Percentiles rank a stretch among this genome's conserved stretches.
Evolutionary conservation across 2,329 filamentous ascomycete species (phyloP).

Genomic region (Helicocarpus griseus): DNA sequence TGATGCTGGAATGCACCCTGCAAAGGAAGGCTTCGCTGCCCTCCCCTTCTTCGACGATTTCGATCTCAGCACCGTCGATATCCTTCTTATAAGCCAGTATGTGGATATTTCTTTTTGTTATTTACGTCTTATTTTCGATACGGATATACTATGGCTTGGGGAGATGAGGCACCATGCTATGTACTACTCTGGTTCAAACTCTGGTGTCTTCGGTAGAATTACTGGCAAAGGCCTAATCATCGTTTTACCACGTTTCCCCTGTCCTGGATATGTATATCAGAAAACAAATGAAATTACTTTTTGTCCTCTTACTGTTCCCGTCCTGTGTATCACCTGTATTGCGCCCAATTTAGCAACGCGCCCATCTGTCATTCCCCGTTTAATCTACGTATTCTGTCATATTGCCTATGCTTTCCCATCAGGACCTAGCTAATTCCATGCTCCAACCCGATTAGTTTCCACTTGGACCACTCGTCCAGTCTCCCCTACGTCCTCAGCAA

Average conservation of each 20-base stretch:
- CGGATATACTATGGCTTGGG: neutral
- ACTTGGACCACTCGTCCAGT: conserved; percentile 97
- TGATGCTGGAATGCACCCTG: conserved; percentile 93
- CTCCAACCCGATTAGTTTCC: conserved; percentile 58
- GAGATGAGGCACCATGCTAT: neutral
- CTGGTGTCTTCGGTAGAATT: conserved; percentile 2
- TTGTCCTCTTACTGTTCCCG: neutral
- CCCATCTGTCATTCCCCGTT: conserved; percentile 7
- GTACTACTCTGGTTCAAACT: neutral
- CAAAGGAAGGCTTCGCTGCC: conserved; percentile 85
- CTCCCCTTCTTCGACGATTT: conserved; percentile 98
- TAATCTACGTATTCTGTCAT: neutral
- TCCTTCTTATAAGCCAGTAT: conserved; percentile 99
- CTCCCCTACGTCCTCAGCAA: conserved; percentile 94
- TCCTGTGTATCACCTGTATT: too few relatives aligned
- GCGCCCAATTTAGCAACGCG: too few relatives aligned
- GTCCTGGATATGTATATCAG: conserved; percentile 25
- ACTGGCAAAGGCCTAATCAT: conserved; percentile 4
- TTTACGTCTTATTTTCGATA: conserved; percentile 2
- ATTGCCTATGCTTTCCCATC: neutral
- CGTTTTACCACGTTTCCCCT: conserved; percentile 5
- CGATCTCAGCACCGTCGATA: conserved; percentile 91
- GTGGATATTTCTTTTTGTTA: conserved; percentile 33
- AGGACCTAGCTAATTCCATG: conserved; percentile 12
- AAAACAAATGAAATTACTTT: conserved; percentile 24